These are phyloP conservation scores for Nannizziopsis barbatae DNA, from an alignment of 2,329 filamentous ascomycete genomes.

Conservation along the genomic window DNA sequence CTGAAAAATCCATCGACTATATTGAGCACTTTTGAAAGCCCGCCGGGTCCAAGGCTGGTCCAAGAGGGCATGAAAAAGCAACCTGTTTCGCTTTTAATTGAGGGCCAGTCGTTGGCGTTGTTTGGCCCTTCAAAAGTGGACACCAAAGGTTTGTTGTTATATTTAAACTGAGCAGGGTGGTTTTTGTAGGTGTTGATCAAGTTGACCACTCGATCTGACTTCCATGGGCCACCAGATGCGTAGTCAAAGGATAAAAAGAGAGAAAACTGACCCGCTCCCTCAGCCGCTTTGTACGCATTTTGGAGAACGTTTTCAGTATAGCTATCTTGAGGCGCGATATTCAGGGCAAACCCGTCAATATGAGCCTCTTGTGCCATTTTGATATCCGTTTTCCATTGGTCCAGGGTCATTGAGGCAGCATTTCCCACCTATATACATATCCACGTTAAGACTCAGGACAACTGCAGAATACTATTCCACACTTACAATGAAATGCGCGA, in stretches of 20 bases:
- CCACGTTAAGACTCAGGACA: constrained; percentile 29
- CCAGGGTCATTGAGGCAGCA: constrained; percentile 13
- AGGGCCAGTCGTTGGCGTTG: constrained; percentile 34
- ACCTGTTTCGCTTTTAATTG: constrained; percentile 32
- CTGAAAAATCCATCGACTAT: constrained; percentile 33
- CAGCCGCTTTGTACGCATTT: constrained; percentile 23
- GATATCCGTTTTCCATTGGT: constrained; percentile 17
- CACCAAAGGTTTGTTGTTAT: constrained; percentile 26
- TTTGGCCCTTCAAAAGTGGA: constrained; percentile 39
- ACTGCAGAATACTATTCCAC: constrained; percentile 34
- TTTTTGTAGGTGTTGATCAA: constrained; percentile 22
- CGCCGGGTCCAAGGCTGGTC: constrained; percentile 28
- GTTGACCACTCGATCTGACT: constrained; percentile 19
- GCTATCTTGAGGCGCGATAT: constrained; percentile 25
- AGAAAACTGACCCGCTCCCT: constrained; percentile 23
- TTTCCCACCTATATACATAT: constrained; percentile 11
- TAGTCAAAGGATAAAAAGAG: constrained; percentile 34
- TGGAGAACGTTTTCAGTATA: constrained; percentile 23
- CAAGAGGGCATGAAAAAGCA: constrained; percentile 40
- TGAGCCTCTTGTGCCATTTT: constrained; percentile 13
- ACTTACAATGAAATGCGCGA: constrained; percentile 37
- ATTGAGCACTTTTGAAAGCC: constrained; percentile 20
- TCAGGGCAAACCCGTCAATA: constrained; percentile 19
- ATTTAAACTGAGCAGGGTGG: constrained; percentile 22
- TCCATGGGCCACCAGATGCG: constrained; percentile 25